A percentile compares a stretch with the other conserved stretches of the same genome.
Conservation (phyloP, 805 yeast genomes). For the Metschnikowia kofuensis region DNA sequence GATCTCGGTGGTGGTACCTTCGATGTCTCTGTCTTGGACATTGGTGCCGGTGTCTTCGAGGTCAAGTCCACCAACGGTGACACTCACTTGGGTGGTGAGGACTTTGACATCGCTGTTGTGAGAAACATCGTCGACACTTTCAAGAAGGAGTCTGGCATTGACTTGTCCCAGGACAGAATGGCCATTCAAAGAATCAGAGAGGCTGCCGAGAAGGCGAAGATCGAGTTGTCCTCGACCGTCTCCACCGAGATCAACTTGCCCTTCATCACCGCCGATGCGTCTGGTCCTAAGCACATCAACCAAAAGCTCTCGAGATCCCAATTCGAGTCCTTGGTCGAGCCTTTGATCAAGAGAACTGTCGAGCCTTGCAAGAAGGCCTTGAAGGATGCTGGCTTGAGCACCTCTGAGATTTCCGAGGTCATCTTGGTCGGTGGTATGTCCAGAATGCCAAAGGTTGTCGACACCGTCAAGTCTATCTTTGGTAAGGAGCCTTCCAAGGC, state of each 20-base stretch:
- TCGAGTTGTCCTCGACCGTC: slow-evolving; percentile 73
- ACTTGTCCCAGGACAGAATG: slow-evolving; percentile 39
- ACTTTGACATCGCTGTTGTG: slow-evolving; percentile 82
- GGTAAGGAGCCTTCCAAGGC: slow-evolving; percentile 84
- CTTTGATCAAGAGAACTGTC: slow-evolving; percentile 67
- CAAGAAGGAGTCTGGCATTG: slow-evolving; percentile 69
- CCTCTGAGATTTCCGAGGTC: slow-evolving; percentile 71
- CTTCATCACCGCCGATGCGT: slow-evolving; percentile 82
- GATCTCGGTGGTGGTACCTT: slow-evolving; percentile 99
- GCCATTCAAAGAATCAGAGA: slow-evolving; percentile 74
- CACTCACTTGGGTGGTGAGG: slow-evolving; percentile 92
- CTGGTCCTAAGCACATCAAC: slow-evolving; percentile 78
- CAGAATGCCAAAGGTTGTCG: slow-evolving; percentile 85
- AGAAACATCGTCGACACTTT: slow-evolving; percentile 79
- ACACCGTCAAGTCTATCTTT: slow-evolving; percentile 72
- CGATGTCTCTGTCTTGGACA: slow-evolving; percentile 94
- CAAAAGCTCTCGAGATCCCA: slow-evolving; percentile 64
- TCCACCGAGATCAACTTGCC: slow-evolving; percentile 77
- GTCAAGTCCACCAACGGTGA: slow-evolving; percentile 97
- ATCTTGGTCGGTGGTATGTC: slow-evolving; percentile 91
- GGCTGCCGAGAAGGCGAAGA: slow-evolving; percentile 80
- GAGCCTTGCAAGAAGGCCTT: slow-evolving; percentile 79
- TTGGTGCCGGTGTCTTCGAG: slow-evolving; percentile 96
- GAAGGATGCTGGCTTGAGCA: slow-evolving; percentile 70
- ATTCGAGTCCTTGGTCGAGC: slow-evolving; percentile 64